Evolutionary conservation across 208 protist species (phyloP), one percentile per base, ranked within the genome.

Genomic region (Trypanosoma boissoni): DNA sequence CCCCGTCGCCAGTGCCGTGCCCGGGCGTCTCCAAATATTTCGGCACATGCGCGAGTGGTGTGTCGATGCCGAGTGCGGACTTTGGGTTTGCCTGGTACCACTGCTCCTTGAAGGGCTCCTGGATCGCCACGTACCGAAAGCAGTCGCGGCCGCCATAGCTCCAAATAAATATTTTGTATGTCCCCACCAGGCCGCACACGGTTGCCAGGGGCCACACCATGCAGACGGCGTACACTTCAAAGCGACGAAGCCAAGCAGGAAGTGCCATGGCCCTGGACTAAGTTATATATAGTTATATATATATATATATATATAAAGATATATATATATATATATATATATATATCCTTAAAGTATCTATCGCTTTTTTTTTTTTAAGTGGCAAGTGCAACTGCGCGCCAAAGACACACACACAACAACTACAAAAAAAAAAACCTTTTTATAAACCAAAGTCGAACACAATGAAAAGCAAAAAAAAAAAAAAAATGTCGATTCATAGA

Each of bases 31-130:
- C 78, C 20, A 93, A 65, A 59, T 80, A 93, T 71, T 88, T 93
- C 12, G 86, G 86, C 45, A 94, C 86, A 58, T 88, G 73, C 6
- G 83, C 83, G 10, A 94, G 71, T 2, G 86, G 86, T 12, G 86
- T 91, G 64, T 94, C 86, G 53, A 88, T 82, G 20, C 83, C 83
- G 4, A 94, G 57, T 16, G 72, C 74, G 3, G 71, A 72, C 73
- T 91, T 94, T 24, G 86, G 86, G 67, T 94, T 94, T 46, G 80
- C 86, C 74, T 90, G 80, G 46, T 86, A 87, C 86, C 86, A 94
- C 70, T 88, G 69, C 56, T 86, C 81, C 63, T 88, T 85, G 39
- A 87, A 85, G 2, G 86, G 86, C 66, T 91, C 83, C 65, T 94
- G 69, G 53, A 94, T 90, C 12, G 74, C 86, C 6, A 94, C 79